Conservation (phyloP, 208 protist species). For the Leishmania tarentolae region DNA sequence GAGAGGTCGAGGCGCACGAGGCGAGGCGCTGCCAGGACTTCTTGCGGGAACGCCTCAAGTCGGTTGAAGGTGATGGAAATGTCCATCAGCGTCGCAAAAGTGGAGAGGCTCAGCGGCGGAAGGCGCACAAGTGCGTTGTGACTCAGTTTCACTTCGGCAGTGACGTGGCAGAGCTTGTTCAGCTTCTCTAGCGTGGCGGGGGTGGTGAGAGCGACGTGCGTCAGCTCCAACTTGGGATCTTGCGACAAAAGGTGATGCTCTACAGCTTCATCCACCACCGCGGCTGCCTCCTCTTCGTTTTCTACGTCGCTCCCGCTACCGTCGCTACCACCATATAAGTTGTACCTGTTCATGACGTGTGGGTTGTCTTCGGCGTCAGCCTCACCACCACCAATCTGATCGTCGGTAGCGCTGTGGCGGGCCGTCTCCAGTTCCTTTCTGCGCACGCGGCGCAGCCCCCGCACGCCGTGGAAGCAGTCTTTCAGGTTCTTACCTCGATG, state of each 20-base stretch:
- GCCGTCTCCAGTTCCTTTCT: slow-evolving; percentile 44
- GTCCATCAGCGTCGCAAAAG: slow-evolving; percentile 54
- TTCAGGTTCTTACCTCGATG: slow-evolving; percentile 59
- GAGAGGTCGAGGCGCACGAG: slow-evolving; percentile 75
- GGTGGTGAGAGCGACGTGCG: slow-evolving; percentile 11
- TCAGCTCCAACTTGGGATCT: slow-evolving; percentile 23
- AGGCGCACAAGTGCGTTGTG: slow-evolving; percentile 50
- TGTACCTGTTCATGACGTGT: slow-evolving; percentile 1
- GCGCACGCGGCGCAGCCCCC: slow-evolving; percentile 45
- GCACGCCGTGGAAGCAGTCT: slow-evolving; percentile 66
- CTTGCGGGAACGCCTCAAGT: slow-evolving; percentile 59
- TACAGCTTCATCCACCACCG: slow-evolving; percentile 18
- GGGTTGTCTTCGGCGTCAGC: background rate
- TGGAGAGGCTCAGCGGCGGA: slow-evolving; percentile 31
- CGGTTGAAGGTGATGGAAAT: slow-evolving; percentile 62
- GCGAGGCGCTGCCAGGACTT: slow-evolving; percentile 55
- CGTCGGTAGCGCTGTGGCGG: slow-evolving; percentile 8
- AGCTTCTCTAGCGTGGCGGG: slow-evolving; percentile 26
- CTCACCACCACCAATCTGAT: background rate
- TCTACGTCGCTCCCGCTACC: slow-evolving; percentile 4
- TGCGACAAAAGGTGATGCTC: slow-evolving; percentile 15
- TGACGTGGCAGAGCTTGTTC: slow-evolving; percentile 25
- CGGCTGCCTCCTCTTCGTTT: background rate
- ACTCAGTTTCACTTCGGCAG: slow-evolving; percentile 35
- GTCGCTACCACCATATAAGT: slow-evolving; percentile 2